Evolutionary conservation across 768 basidiomycete genomes (phyloP).

Genomic region (Epithele typhae): DNA sequence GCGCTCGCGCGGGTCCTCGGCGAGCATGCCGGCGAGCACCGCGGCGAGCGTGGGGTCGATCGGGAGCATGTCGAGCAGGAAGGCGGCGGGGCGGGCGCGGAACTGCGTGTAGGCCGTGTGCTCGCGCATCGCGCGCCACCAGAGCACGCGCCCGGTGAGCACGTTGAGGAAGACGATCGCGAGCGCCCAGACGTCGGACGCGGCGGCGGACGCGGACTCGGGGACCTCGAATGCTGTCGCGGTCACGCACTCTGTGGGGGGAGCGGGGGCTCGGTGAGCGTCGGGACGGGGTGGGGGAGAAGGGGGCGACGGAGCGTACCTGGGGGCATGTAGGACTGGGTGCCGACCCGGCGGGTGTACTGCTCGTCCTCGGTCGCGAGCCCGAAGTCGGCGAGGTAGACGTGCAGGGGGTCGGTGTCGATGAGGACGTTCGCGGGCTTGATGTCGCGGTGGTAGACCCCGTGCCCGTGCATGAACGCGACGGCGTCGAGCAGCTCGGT

Average conservation of each 20-base stretch:
- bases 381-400: slow-evolving; percentile 52
- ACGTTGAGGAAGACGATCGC: slow-evolving; percentile 95
- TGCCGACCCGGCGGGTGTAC: slow-evolving; percentile 21
- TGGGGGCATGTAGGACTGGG: slow-evolving; percentile 26
- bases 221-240: slow-evolving; percentile 51
- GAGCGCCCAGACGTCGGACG: slow-evolving; percentile 90
- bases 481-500: slow-evolving; percentile 49
- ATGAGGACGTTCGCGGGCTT: slow-evolving; percentile 52
- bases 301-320: slow-evolving; percentile 17
- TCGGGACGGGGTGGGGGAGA: not conserved
- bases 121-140: no score
- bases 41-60: no score
- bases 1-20: no score
- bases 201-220: slow-evolving; percentile 78
- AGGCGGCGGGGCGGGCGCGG: not conserved
- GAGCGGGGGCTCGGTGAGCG: slow-evolving; percentile 9
- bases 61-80: no score
- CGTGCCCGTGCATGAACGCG: slow-evolving; percentile 40
- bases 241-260: slow-evolving; percentile 73
- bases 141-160: slow-evolving; percentile 51
- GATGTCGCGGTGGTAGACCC: slow-evolving; percentile 51
- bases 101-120: no score
- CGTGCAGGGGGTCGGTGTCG: slow-evolving; percentile 31
- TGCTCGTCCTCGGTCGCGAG: slow-evolving; percentile 22
- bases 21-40: no score